Evolutionary conservation across 164 flowering plant species (phyloP), one percentile per base, ranked within the genome.

Genomic region (Umbilicus rupestris): DNA sequence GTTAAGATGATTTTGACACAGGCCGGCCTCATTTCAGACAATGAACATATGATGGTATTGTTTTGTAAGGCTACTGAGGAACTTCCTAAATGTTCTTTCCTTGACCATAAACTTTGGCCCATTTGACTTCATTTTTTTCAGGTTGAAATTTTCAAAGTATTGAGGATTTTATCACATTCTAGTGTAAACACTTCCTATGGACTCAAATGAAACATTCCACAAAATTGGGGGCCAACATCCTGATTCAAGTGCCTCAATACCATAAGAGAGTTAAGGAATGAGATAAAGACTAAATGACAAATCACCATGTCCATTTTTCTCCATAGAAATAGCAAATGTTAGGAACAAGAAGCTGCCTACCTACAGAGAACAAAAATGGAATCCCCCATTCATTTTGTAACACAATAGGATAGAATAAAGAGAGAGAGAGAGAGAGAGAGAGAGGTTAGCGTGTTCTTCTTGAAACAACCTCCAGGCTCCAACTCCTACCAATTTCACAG

Each of bases 161-260:
- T 50, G 20, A 6, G 17, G 1, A 20, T 50, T 20, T 20, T 7
- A 50, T 50, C 57, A 20, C 8, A 50, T 20, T 50, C 16, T 10
- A 22, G 11, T 7, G 20, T 49, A 22, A 49, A 49, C 20, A 20
- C 2, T 50, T 20, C 28, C 17, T 24, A 6, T 52, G 30, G 59
- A 52, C 59, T 15, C 1, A 55, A 55, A 55, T 55, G 60, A 55
- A 55, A 55, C 60, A 55, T 55, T 55, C 33, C 19, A 55, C 60
- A 55, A 55, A 55, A 12, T 33, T 26, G 59, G 60, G 44, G 60
- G 33, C 19, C 30, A 28, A 26, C 59, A 52, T 52, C 59, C 12
- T 20, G 57, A 50, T 50, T 50, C 50, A 19, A 50, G 26, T 22
- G 7, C 10, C 59, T 52, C 31, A 52, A 11, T 52, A 16, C 31